Evolutionary conservation across 139 green algal genomes (phyloP), one percentile per base, ranked within the genome.

Genomic region (Auxenochlorella pyrenoidosa): DNA sequence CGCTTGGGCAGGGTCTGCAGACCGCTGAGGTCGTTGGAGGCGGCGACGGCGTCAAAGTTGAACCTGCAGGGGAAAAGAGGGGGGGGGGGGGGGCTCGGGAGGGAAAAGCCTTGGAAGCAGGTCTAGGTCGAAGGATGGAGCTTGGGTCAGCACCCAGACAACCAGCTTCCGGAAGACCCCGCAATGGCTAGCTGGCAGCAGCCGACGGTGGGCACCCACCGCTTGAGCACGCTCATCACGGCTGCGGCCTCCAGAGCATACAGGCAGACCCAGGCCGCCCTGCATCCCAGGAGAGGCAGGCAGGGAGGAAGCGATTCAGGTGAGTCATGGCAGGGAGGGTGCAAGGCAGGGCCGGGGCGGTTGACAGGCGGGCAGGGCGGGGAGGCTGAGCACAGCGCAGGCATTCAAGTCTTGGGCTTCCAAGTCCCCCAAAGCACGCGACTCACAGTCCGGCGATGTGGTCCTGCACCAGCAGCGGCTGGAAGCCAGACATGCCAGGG

Each of bases 231-330:
- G 13, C 90, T 71, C 24, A 92, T 78, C 58, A 96, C 91, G 38
- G 90, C 93, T 26, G 77, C 79, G 2, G 91, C 94, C 88, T 97
- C 94, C 24, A 96, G 88, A 13, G 88, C 66, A 68, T 96, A 96
- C 32, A 96, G 91, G 0, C 91, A 4, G 0, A 92, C 51, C 93
- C 93, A 96, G 73, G 71, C 86, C n/a, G 86, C 86, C 26, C 92
- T 95, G 91, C 85, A 87, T 36, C 19, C 12, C 26, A 75, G 36
- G 26, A 30, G 36, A 26, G 60, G 2, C 28, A n/a, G 78, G 32
- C 47, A 83, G 16, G 34, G 21, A 10, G 47, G 47, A 54, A 10
- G 47, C 8, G 8, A 10, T 6, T 10, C 32, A 26, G 44, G 28
- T 70, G 32, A 5, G 21, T 44, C 19, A 60, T 2, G 63, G 81